These are phyloP conservation scores for Phytopythium montanum DNA, from an alignment of 352 stramenopile genomes.

Conservation along the genomic window DNA sequence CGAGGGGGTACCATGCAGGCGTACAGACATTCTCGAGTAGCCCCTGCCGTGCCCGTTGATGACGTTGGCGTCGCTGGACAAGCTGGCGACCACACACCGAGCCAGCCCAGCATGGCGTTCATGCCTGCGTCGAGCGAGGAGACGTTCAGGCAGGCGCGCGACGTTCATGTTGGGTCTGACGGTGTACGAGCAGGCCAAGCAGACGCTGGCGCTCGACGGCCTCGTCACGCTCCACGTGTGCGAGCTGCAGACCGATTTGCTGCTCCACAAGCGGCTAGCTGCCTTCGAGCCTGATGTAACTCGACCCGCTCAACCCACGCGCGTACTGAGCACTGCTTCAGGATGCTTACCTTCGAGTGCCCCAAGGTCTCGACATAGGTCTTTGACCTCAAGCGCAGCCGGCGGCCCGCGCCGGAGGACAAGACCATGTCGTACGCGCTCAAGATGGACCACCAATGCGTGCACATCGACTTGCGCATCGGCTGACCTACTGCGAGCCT, in stretches of 20 bases:
- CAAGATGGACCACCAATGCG: no score
- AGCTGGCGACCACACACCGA: constrained; percentile 1
- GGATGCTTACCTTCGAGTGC: constrained; percentile 63
- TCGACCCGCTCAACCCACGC: constrained; percentile 45
- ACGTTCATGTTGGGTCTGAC: constrained; percentile 60
- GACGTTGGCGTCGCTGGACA: constrained; percentile 25
- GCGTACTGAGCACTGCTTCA: constrained; percentile 56
- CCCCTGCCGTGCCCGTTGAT: constrained; percentile 17
- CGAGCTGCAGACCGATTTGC: constrained; percentile 51
- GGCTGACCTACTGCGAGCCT: no score
- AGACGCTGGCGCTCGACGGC: constrained; percentile 54
- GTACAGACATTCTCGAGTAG: neutral
- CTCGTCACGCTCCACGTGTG: constrained; percentile 67
- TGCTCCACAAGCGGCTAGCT: constrained; percentile 49
- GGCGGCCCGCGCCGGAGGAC: constrained; percentile 21
- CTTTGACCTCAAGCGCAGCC: constrained; percentile 59
- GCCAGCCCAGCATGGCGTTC: constrained; percentile 22
- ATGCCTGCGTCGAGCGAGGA: constrained; percentile 18
- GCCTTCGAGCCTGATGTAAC: constrained; percentile 52
- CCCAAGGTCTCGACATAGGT: constrained; percentile 55
- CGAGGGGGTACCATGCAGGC: constrained; percentile 13
- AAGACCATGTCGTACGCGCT: constrained; percentile 52
- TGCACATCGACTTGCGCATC: no score
- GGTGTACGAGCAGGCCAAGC: constrained; percentile 34
- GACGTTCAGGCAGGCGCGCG: constrained; percentile 45